Percentiles rank a stretch among this genome's conserved stretches.
Evolutionary conservation across 495 filamentous ascomycete genomes (phyloP).

Genomic region (Talaromyces thailandensis): DNA sequence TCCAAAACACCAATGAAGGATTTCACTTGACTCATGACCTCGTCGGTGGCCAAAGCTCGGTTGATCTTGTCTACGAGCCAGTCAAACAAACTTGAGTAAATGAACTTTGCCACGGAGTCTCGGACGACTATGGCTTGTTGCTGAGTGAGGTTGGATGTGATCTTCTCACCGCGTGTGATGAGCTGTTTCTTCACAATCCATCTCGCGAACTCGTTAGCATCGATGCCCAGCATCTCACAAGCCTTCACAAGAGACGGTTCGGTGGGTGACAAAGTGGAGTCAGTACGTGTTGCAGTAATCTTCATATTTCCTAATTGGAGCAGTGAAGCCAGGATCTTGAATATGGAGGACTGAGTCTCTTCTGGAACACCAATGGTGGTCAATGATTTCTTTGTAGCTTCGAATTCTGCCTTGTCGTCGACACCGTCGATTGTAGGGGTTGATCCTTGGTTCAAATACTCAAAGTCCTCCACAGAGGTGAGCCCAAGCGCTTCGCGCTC

Average conservation of each 20-base stretch:
- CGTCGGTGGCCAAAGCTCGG: conserved; percentile 76
- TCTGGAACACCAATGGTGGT: conserved; percentile 78
- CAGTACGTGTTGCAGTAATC: conserved; percentile 80
- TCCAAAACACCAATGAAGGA: conserved; percentile 99
- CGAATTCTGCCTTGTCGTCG: conserved; percentile 91
- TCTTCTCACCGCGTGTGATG: conserved; percentile 94
- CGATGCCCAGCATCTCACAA: conserved; percentile 80
- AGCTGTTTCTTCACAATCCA: conserved; percentile 99
- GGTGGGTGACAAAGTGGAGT: conserved; percentile 69
- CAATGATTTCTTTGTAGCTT: conserved; percentile 76
- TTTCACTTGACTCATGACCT: conserved; percentile 67
- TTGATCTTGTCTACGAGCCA: conserved; percentile 98
- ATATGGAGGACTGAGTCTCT: conserved; percentile 71
- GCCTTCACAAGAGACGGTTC: conserved; percentile 79
- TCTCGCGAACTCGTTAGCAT: conserved; percentile 81
- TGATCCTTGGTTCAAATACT: conserved; percentile 94
- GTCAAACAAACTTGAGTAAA: conserved; percentile 97
- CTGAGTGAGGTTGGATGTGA: conserved; percentile 89
- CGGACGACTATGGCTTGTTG: conserved; percentile 91
- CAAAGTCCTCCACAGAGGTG: conserved; percentile 77
- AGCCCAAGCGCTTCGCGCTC: conserved; percentile 73
- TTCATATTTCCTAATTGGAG: conserved; percentile 95
- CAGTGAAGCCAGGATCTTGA: conserved; percentile 83
- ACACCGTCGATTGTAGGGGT: conserved; percentile 86
- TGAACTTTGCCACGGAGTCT: conserved; percentile 97